These are phyloP conservation scores for Pholiota molesta DNA, from an alignment of 768 basidiomycete genomes.

Conservation along the genomic window DNA sequence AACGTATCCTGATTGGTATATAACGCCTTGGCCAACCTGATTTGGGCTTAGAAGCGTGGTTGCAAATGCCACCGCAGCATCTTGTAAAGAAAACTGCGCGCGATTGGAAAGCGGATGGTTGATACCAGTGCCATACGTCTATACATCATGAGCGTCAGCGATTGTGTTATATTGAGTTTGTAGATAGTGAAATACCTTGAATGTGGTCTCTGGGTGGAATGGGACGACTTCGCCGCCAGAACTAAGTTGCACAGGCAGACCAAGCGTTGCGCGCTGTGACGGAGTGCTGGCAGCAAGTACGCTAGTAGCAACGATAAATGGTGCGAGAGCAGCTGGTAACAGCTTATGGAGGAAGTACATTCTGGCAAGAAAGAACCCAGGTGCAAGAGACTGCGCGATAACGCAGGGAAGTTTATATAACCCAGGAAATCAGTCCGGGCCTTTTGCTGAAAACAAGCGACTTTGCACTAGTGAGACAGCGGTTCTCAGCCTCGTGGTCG, in stretches of 20 bases:
- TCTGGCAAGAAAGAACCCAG: neutral
- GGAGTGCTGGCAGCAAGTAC: neutral
- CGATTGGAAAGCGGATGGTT: constrained; percentile 27
- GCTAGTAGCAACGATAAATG: neutral
- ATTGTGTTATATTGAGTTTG: no score
- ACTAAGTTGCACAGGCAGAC: neutral
- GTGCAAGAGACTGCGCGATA: neutral
- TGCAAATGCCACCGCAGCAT: constrained; percentile 23
- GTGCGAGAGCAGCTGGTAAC: neutral
- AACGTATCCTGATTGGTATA: neutral
- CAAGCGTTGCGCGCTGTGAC: neutral
- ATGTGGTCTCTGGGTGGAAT: neutral
- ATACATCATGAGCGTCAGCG: neutral
- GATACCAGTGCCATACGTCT: constrained; percentile 19
- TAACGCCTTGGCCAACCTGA: neutral
- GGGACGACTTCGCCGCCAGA: neutral
- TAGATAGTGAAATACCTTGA: neutral
- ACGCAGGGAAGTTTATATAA: neutral
- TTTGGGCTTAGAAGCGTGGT: neutral
- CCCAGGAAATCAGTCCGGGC: neutral
- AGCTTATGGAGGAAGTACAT: constrained; percentile 1
- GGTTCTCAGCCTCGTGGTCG: neutral
- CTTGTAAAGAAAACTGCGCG: constrained; percentile 18
- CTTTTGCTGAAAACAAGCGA: neutral
- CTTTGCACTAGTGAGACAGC: neutral